phyloP scores from a whole-genome alignment of 306 rosid genomes.

The Medicago ruthenica region DNA sequence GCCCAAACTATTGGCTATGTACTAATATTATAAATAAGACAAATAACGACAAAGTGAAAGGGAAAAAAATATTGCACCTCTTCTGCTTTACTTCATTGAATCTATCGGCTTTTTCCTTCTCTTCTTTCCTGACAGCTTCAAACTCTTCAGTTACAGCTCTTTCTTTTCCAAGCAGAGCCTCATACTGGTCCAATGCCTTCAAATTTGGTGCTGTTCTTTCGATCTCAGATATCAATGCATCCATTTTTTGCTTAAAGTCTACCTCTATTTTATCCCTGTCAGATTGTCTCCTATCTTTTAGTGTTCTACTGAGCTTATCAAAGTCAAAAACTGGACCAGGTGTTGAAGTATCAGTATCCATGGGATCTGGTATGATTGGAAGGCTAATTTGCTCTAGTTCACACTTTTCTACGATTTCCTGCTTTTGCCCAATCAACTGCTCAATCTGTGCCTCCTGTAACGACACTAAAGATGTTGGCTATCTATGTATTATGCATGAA shows the following conservation, averaged over 20 bases:
- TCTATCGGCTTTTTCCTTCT: conserved; percentile 73
- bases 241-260: conserved; percentile 82
- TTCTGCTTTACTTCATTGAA: conserved; percentile 79
- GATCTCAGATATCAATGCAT: conserved; percentile 75
- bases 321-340: conserved; percentile 77
- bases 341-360: conserved; percentile 74
- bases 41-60: conserved; percentile 23
- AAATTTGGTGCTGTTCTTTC: conserved; percentile 97
- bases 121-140: conserved; percentile 90
- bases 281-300: conserved; percentile 72
- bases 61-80: conserved; percentile 57
- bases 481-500: conserved; percentile 38
- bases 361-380: conserved; percentile 76
- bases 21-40: conserved; percentile 9
- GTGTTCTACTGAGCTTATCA: conserved; percentile 67
- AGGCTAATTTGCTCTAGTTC: conserved; percentile 84
- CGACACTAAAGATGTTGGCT: conserved; percentile 31
- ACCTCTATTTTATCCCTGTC: conserved; percentile 77
- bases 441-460: conserved; percentile 84
- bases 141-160: conserved; percentile 81
- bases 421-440: conserved; percentile 74
- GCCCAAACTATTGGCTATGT: conserved; percentile 19
- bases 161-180: conserved; percentile 87
- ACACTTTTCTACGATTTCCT: conserved; percentile 89
- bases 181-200: conserved; percentile 98